phyloP scores from a whole-genome alignment of 495 filamentous ascomycete genomes.

The Achaetomiella virescens region DNA sequence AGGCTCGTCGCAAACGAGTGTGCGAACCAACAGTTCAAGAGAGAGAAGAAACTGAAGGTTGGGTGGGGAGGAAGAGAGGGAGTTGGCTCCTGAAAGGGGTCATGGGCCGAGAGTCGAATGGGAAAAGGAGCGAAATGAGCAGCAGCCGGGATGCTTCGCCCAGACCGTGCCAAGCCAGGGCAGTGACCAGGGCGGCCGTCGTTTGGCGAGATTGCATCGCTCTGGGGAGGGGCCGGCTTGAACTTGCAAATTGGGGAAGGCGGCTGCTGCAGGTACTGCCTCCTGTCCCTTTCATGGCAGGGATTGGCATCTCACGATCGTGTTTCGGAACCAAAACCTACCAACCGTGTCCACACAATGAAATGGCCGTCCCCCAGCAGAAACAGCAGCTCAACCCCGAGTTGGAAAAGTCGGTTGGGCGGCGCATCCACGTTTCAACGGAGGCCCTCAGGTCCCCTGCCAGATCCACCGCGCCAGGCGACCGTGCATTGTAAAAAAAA shows the following conservation, averaged over 20 bases:
- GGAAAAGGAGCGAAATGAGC: slow-evolving; percentile 36
- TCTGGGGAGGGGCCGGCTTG: slow-evolving; percentile 2
- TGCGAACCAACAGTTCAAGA: slow-evolving; percentile 25
- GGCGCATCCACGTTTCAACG: too few species aligned
- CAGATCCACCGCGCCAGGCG: too few species aligned
- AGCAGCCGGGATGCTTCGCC: slow-evolving; percentile 24
- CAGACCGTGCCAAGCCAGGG: slow-evolving; percentile 14
- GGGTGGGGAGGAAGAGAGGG: slow-evolving; percentile 13
- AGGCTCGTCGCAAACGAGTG: slow-evolving; percentile 20
- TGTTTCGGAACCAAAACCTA: background rate
- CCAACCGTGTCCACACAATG: background rate
- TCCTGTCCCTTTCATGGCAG: slow-evolving; percentile 3
- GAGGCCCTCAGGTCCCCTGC: too few species aligned
- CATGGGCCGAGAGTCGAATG: slow-evolving; percentile 21
- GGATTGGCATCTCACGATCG: slow-evolving; percentile 1
- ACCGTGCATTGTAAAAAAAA: too few species aligned
- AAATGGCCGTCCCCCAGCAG: background rate
- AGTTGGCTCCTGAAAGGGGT: slow-evolving; percentile 18
- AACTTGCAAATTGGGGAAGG: slow-evolving; percentile 12
- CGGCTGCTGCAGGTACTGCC: slow-evolving; percentile 26
- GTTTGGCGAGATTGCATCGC: slow-evolving; percentile 32
- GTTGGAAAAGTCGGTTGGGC: too few species aligned
- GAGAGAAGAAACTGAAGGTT: slow-evolving; percentile 24
- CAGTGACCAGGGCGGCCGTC: slow-evolving; percentile 14
- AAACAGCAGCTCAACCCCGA: too few species aligned